These are phyloP conservation scores for Laguncularia racemosa DNA, from an alignment of 345 rosid genomes.

Conservation along the genomic window DNA sequence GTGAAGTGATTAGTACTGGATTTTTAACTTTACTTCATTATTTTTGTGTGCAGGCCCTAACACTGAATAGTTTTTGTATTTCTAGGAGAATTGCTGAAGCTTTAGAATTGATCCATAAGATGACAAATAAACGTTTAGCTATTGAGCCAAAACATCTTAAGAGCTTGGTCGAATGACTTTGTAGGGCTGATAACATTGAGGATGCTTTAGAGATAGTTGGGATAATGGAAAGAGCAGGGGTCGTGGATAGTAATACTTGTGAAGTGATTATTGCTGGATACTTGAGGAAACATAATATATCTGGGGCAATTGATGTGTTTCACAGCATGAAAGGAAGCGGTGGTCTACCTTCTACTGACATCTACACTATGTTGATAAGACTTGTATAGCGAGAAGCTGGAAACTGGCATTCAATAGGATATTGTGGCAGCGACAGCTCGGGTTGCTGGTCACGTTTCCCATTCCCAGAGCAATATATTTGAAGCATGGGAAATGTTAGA, in stretches of 20 bases:
- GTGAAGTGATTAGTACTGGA: conserved; percentile 48
- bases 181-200: conserved; percentile 48
- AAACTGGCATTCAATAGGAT: conserved; percentile 48
- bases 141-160: conserved; percentile 43
- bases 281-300: conserved; percentile 44
- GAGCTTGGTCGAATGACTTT: conserved; percentile 65
- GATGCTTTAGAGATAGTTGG: conserved; percentile 75
- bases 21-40: too few relatives aligned
- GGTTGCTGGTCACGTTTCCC: conserved; percentile 61
- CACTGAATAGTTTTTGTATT: conserved; percentile 60
- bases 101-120: conserved; percentile 47
- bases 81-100: conserved; percentile 74
- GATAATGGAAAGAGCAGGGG: conserved; percentile 50
- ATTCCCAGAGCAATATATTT: conserved; percentile 36
- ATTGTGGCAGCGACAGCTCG: conserved; percentile 45
- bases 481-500: conserved; percentile 70
- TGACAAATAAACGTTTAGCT: conserved; percentile 39
- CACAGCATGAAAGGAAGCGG: conserved; percentile 49
- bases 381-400: conserved; percentile 59
- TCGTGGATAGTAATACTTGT: conserved; percentile 40
- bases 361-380: conserved; percentile 58
- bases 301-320: conserved; percentile 50
- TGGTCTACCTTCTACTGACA: conserved; percentile 32
- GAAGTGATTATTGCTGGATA: conserved; percentile 52
- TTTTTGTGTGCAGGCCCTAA: too few relatives aligned